phyloP scores from a whole-genome alignment of 169 alveolate genomes.

The Theileria orientalis region DNA sequence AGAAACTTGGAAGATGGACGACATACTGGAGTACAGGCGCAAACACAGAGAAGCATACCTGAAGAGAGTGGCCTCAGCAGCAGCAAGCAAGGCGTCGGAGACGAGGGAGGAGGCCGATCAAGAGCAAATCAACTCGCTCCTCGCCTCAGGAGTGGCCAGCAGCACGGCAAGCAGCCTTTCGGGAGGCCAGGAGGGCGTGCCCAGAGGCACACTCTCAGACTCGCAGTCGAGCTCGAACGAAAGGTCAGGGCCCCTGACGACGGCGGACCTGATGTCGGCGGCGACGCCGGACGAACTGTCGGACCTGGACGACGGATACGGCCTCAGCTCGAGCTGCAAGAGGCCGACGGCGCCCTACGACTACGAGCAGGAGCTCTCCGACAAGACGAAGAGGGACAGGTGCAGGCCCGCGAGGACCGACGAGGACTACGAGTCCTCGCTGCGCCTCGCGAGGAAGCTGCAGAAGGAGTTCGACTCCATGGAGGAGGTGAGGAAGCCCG shows the following conservation, averaged over 20 bases:
- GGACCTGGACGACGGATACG: not conserved
- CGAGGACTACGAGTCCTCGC: slow-evolving; percentile 51
- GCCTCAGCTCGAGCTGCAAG: not conserved
- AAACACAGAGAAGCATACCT: slow-evolving; percentile 65
- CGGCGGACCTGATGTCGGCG: too few species aligned
- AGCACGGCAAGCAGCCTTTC: too few species aligned
- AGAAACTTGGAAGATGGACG: slow-evolving; percentile 41
- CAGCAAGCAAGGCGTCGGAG: not conserved
- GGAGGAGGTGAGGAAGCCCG: slow-evolving; percentile 53
- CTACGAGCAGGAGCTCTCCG: not conserved
- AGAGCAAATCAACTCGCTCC: too few species aligned
- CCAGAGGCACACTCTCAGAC: too few species aligned
- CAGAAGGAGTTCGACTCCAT: slow-evolving; percentile 56
- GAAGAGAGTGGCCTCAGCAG: slow-evolving; percentile 4
- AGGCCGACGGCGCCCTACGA: not conserved
- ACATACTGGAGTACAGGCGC: slow-evolving; percentile 47
- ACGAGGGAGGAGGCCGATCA: too few species aligned
- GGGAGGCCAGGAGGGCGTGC: too few species aligned
- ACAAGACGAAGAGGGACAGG: slow-evolving; percentile 2
- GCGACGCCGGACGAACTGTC: too few species aligned
- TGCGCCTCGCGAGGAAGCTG: slow-evolving; percentile 57
- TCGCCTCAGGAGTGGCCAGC: too few species aligned
- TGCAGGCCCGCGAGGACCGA: not conserved
- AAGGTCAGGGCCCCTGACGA: not conserved
- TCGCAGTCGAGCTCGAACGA: too few species aligned